Conservation (phyloP, 1,284 basidiomycete genomes). For the Sporisorium exsertum region DNA sequence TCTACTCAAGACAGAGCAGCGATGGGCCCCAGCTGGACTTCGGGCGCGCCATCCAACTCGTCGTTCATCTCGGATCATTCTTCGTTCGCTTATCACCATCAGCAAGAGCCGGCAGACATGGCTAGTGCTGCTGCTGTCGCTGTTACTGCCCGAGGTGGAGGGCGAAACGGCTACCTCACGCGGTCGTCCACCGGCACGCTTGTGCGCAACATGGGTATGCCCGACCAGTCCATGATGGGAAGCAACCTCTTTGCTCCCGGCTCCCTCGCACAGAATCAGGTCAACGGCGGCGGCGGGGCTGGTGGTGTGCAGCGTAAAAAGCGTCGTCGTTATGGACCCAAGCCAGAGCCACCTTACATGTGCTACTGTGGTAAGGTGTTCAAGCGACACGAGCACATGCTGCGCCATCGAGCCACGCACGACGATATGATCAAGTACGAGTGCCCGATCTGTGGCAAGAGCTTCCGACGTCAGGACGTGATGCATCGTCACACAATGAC, state of each 20-base stretch:
- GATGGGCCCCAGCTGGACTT: conserved; percentile 11
- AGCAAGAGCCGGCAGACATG: background rate
- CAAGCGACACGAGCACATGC: conserved; percentile 54
- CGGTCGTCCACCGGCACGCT: conserved; percentile 27
- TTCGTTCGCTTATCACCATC: conserved; percentile 10
- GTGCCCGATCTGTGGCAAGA: conserved; percentile 49
- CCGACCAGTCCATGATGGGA: conserved; percentile 1
- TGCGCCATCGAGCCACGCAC: conserved; percentile 51
- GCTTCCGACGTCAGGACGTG: conserved; percentile 51
- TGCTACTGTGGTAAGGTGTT: conserved; percentile 53
- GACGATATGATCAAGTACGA: conserved; percentile 49
- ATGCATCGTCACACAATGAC: conserved; percentile 56
- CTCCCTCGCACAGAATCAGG: background rate
- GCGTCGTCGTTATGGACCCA: conserved; percentile 44
- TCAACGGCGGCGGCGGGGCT: background rate
- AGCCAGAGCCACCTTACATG: conserved; percentile 42
- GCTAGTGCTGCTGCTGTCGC: background rate
- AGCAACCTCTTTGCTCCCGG: conserved; percentile 4
- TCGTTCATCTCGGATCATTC: background rate
- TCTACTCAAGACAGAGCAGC: conserved; percentile 12
- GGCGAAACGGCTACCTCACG: conserved; percentile 19
- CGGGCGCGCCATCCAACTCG: conserved; percentile 4
- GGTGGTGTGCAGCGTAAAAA: conserved; percentile 23
- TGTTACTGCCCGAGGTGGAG: background rate
- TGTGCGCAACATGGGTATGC: background rate